Evolutionary conservation across 163 green algal species (phyloP).

Genomic region (Dunaliella salina): DNA sequence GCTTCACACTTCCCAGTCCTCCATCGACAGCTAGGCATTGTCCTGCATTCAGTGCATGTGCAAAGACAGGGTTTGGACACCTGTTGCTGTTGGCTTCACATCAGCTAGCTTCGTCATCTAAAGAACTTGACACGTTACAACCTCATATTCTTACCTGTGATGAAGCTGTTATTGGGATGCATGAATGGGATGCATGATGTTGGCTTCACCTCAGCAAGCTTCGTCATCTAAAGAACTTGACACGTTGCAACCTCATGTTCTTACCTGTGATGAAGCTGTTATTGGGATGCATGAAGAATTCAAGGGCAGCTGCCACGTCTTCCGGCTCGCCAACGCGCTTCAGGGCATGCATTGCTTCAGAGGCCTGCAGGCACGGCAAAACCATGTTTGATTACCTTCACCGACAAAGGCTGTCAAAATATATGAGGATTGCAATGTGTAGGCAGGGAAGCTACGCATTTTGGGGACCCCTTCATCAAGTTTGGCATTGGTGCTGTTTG

Average conservation of each 20-base stretch:
- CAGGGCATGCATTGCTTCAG: slow-evolving; percentile 62
- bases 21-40: slow-evolving; percentile 70
- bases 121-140: background rate
- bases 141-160: slow-evolving; percentile 25
- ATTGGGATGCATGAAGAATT: slow-evolving; percentile 62
- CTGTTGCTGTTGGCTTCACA: no score
- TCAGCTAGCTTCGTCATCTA: background rate
- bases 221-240: background rate
- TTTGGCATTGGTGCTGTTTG: no score
- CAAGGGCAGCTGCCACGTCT: slow-evolving; percentile 43
- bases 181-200: slow-evolving; percentile 36
- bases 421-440: no score
- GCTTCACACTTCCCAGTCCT: slow-evolving; percentile 49
- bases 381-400: no score
- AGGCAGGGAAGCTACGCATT: no score
- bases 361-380: slow-evolving; percentile 43
- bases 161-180: slow-evolving; percentile 57
- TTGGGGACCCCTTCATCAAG: no score
- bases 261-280: slow-evolving; percentile 59
- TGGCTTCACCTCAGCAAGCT: background rate
- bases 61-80: background rate
- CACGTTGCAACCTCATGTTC: background rate
- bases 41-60: slow-evolving; percentile 39
- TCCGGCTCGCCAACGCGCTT: slow-evolving; percentile 54
- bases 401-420: no score